A percentile compares a stretch with the other conserved stretches of the same genome.
Evolutionary conservation across 2,329 filamentous ascomycete species (phyloP).

Genomic region (Hawksworthiomyces lignivorus): DNA sequence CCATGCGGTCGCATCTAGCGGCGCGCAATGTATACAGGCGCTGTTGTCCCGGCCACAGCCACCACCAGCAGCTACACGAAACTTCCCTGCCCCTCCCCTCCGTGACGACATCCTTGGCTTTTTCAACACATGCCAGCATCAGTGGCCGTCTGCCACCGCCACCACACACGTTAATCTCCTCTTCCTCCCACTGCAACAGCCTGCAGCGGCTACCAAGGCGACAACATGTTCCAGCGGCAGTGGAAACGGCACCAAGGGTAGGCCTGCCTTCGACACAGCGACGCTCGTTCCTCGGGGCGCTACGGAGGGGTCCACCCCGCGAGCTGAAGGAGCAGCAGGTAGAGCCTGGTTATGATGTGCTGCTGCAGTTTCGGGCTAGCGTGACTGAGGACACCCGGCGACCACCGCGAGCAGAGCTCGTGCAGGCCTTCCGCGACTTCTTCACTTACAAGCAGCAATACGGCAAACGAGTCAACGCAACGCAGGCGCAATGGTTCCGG

Average conservation of each 20-base stretch:
- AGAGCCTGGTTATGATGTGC: constrained; percentile 62
- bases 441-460: constrained; percentile 48
- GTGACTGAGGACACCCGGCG: constrained; percentile 56
- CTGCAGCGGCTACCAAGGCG: not conserved
- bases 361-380: constrained; percentile 61
- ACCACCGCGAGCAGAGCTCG: constrained; percentile 55
- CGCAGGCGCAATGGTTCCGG: constrained; percentile 56
- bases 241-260: not conserved
- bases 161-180: too few relatives aligned
- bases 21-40: constrained; percentile 50
- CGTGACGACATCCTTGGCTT: constrained; percentile 14
- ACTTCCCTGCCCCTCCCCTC: not conserved
- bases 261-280: constrained; percentile 17
- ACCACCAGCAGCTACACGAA: not conserved
- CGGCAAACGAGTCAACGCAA: constrained; percentile 48
- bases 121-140: too few relatives aligned
- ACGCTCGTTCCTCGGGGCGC: constrained; percentile 51
- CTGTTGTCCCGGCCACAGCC: constrained; percentile 39
- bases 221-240: not conserved
- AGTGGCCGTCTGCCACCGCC: too few relatives aligned
- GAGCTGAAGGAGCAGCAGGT: constrained; percentile 54
- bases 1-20: constrained; percentile 52
- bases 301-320: constrained; percentile 53
- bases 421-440: constrained; percentile 56
- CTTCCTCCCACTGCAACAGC: constrained; percentile 19